A percentile compares a stretch with the other conserved stretches of the same genome.
phyloP scores from a whole-genome alignment of 2,329 filamentous ascomycete genomes.

The Escovopsis sp. region DNA sequence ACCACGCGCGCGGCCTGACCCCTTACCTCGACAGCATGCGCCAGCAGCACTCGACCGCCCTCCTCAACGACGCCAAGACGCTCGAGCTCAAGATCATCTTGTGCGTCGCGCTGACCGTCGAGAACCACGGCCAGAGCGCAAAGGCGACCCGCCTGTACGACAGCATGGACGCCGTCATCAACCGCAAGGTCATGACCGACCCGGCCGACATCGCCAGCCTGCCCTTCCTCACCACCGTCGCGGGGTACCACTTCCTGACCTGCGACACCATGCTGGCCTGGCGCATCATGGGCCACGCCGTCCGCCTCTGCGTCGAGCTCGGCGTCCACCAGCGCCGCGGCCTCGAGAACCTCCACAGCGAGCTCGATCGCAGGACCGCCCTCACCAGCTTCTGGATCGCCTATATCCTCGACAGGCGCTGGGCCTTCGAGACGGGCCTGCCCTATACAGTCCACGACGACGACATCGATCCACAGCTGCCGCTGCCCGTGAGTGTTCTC shows the following conservation, averaged over 20 bases:
- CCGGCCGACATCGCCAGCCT: constrained; percentile 30
- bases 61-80: constrained; percentile 37
- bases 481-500: constrained; percentile 52
- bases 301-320: constrained; percentile 63
- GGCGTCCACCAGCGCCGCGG: constrained; percentile 71
- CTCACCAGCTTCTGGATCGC: constrained; percentile 73
- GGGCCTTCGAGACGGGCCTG: constrained; percentile 80
- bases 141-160: constrained; percentile 59
- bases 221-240: constrained; percentile 35
- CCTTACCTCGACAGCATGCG: constrained; percentile 49
- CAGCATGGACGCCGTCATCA: constrained; percentile 56
- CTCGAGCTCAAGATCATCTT: constrained; percentile 71
- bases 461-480: constrained; percentile 67
- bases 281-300: constrained; percentile 71
- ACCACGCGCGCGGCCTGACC: constrained; percentile 54
- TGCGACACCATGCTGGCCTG: constrained; percentile 79
- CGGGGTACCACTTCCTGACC: constrained; percentile 64
- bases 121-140: constrained; percentile 64
- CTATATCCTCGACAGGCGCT: constrained; percentile 71
- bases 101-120: constrained; percentile 61
- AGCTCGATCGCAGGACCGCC: constrained; percentile 51
- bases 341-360: constrained; percentile 51
- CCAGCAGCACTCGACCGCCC: constrained; percentile 17
- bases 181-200: constrained; percentile 46
- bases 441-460: constrained; percentile 75